Evolutionary conservation across 495 filamentous ascomycete species (phyloP).

Genomic region (Patellaria atrata): DNA sequence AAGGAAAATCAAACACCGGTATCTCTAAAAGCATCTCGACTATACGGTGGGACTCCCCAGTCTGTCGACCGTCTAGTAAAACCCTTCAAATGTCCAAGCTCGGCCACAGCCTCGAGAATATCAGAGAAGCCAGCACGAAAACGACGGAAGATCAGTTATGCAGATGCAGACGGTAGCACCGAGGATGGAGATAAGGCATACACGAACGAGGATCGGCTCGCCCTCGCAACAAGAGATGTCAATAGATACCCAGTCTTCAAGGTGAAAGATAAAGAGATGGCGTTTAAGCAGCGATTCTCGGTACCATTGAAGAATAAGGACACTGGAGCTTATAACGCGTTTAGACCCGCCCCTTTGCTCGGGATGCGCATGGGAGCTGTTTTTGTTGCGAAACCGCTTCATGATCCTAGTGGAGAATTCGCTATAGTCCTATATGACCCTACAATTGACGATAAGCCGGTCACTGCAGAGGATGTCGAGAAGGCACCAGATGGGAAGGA

Average conservation of each 20-base stretch:
- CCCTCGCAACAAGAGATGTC: conserved; percentile 71
- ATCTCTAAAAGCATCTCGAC: conserved; percentile 16
- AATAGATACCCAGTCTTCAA: conserved; percentile 87
- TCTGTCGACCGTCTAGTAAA: conserved; percentile 58
- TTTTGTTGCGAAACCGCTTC: conserved; percentile 80
- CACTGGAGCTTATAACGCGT: conserved; percentile 52
- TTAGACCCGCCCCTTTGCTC: conserved; percentile 68
- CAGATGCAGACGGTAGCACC: conserved; percentile 57
- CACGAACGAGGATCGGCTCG: conserved; percentile 75
- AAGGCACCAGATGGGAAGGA: conserved; percentile 37
- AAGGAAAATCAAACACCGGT: conserved; percentile 5
- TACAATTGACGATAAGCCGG: conserved; percentile 73
- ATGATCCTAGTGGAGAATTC: conserved; percentile 92
- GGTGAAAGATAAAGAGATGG: conserved; percentile 68
- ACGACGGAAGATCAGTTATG: conserved; percentile 78
- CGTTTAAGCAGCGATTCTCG: conserved; percentile 69
- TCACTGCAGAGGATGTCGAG: conserved; percentile 36
- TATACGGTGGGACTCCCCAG: conserved; percentile 32
- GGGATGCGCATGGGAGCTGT: conserved; percentile 71
- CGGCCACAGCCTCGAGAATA: conserved; percentile 51
- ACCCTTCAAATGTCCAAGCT: conserved; percentile 89
- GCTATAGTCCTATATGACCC: conserved; percentile 94
- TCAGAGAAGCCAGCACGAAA: conserved; percentile 78
- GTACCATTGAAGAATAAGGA: conserved; percentile 80
- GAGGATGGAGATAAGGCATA: conserved; percentile 67